phyloP scores from a whole-genome alignment of 2,329 filamentous ascomycete species.

The Fusarium mundagurra region DNA sequence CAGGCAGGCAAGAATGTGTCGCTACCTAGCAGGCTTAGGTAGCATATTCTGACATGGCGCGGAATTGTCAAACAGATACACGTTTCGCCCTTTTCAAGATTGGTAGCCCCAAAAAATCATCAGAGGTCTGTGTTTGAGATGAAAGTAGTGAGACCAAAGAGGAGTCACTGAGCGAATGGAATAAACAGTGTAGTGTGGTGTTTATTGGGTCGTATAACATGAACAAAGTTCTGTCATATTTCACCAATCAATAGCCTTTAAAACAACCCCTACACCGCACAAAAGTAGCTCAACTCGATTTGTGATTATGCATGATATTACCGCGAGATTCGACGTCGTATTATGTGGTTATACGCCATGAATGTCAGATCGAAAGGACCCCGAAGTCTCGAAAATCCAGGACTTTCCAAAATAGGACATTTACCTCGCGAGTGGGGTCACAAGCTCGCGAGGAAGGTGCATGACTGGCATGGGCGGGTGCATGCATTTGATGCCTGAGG shows the following conservation, averaged over 20 bases:
- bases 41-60: not conserved
- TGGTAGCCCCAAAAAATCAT: not conserved
- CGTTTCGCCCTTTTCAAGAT: not conserved
- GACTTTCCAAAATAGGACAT: slow-evolving; percentile 10
- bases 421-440: slow-evolving; percentile 15
- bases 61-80: not conserved
- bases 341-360: not conserved
- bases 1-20: not conserved
- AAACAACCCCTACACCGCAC: not conserved
- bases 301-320: not conserved
- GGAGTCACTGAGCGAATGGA: not conserved
- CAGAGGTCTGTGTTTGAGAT: not conserved
- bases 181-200: not conserved
- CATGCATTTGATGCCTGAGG: not conserved
- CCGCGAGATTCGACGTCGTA: slow-evolving; percentile 8
- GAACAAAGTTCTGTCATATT: not conserved
- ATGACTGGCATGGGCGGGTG: not conserved
- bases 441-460: slow-evolving; percentile 4
- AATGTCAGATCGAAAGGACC: slow-evolving; percentile 5
- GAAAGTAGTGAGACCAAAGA: not conserved
- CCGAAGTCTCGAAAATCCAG: not conserved
- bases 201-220: not conserved
- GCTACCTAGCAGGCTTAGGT: not conserved
- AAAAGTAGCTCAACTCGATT: not conserved
- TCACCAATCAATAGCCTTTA: not conserved